Conservation (phyloP, 345 rosid genomes). For the Arabidopsis thaliana region TAIR10.1 NC_003075.7:14632501-14633000, state of each 20-base stretch:
- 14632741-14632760: conserved; percentile 47
- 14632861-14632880: conserved; percentile 42
- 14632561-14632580: conserved; percentile 9
- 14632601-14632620: conserved; percentile 15
- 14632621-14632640: conserved; percentile 10
- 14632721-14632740: conserved; percentile 45
- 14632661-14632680: conserved; percentile 46
- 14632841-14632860: conserved; percentile 60
- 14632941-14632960: conserved; percentile 50
- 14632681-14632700: conserved; percentile 49
- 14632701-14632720: conserved; percentile 48
- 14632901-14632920: conserved; percentile 57
- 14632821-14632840: conserved; percentile 75
- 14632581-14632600: conserved; percentile 13
- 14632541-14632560: conserved; percentile 5
- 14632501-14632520: conserved; percentile 52
- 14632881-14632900: conserved; percentile 60
- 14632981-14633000: conserved; percentile 47
- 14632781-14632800: conserved; percentile 48
- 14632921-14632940: conserved; percentile 51
- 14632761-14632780: conserved; percentile 49
- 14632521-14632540: conserved; percentile 41
- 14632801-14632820: conserved; percentile 52
- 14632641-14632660: conserved; percentile 42
- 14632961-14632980: conserved; percentile 50